Base-by-base conservation (phyloP, 441 rosid species). In the Erodium moschatum region DNA sequence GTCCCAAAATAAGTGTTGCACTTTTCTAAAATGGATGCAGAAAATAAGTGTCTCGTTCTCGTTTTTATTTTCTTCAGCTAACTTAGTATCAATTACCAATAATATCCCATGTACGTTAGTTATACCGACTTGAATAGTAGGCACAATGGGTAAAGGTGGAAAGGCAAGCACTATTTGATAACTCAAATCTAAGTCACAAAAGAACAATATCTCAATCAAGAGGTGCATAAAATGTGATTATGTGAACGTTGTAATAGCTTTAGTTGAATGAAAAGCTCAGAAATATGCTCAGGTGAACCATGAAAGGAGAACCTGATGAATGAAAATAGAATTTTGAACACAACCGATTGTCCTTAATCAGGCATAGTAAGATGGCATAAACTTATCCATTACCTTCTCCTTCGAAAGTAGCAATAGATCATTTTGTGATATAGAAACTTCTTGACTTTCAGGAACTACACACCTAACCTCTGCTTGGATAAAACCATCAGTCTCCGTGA, bases 351-450 rank as follows among this genome's bases (percentile, higher is more conserved):
- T 19, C 24, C 24, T 58, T 7, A 60, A 70, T 67, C 29, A 50
- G 68, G 18, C 11, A 24, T 11, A 24, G 48, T 27, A 6, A 56
- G 2, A 16, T 27, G 15, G 5, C 48, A 20, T 19, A 60, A 0
- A 52, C 33, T 7, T n/a, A 31, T 50, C 61, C 44, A 64, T 71
- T 79, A 92, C 98, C 91, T 89, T 77, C 79, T 87, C 90, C 74
- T 78, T 86, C 7, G 92, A 87, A 70, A 93, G 79, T 73, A 93
- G 82, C 74, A 90, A 77, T 24, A 93, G 86, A 86, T 93, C 98
- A 82, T 90, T 93, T 70, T 80, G 91, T 33, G 82, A 76, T 68
- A 88, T 74, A 10, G 78, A 79, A 54, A 81, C 84, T 16, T 77
- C 87, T 65, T 86, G 88, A 1, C 79, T 81, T 58, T 58, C 29